phyloP scores from a whole-genome alignment of 192 early-diverging fungal species.

The Coemansia sp. region DNA sequence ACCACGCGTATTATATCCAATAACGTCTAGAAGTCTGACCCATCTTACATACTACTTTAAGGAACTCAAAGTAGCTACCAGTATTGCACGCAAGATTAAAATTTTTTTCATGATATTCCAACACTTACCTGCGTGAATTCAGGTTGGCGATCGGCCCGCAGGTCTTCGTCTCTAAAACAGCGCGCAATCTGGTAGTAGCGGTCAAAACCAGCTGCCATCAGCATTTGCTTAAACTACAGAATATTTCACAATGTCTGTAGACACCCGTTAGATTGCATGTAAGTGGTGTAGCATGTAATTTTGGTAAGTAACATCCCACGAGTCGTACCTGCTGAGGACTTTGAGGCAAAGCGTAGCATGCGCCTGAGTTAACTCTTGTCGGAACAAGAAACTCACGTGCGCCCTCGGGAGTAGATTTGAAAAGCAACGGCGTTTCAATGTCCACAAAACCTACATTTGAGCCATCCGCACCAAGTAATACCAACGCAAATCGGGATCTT shows the following conservation, averaged over 20 bases:
- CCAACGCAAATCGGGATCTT: neutral
- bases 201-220: slow-evolving; percentile 88
- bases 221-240: slow-evolving; percentile 83
- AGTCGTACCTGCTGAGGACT: slow-evolving; percentile 77
- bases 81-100: neutral
- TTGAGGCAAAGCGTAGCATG: slow-evolving; percentile 87
- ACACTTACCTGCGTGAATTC: slow-evolving; percentile 84
- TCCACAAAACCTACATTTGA: slow-evolving; percentile 68
- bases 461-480: neutral
- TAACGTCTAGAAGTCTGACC: neutral
- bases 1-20: neutral
- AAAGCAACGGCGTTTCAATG: slow-evolving; percentile 89
- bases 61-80: no score
- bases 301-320: neutral
- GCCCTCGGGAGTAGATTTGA: slow-evolving; percentile 91
- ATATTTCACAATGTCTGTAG: neutral
- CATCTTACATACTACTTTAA: neutral
- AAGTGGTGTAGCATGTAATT: neutral
- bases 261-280: neutral
- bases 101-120: neutral
- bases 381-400: slow-evolving; percentile 94
- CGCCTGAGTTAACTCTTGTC: slow-evolving; percentile 63
- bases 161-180: slow-evolving; percentile 89
- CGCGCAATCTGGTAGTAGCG: slow-evolving; percentile 90
- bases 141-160: slow-evolving; percentile 84